Conservation (phyloP, 257 asterid genomes). For the Penstemon davidsonii region DNA sequence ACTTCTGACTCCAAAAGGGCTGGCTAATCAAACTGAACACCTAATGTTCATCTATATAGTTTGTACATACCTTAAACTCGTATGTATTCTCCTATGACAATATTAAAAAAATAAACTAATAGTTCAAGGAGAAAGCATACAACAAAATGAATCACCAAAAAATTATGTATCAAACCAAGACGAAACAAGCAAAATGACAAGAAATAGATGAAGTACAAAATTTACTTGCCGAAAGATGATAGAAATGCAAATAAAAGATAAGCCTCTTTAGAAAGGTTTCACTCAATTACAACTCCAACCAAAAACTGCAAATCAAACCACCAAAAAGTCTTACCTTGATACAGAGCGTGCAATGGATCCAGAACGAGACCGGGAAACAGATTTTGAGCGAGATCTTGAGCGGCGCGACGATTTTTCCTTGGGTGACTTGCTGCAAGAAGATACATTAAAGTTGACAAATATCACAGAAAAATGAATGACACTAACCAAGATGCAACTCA, state of each 20-base stretch:
- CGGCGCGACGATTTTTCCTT: constrained; percentile 69
- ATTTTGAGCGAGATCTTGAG: constrained; percentile 69
- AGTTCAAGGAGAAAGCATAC: background rate
- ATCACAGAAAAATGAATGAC: background rate
- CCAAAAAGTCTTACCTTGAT: constrained; percentile 56
- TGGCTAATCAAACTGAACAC: constrained; percentile 12
- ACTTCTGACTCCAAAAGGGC: background rate
- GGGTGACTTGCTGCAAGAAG: constrained; percentile 81
- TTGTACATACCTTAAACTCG: background rate
- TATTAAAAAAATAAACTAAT: background rate
- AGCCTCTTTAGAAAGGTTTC: background rate
- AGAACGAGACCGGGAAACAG: constrained; percentile 49
- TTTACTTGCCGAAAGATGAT: background rate
- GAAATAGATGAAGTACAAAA: background rate
- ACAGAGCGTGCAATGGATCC: constrained; percentile 55
- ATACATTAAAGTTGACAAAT: constrained; percentile 20
- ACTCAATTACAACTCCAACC: background rate
- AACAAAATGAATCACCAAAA: background rate
- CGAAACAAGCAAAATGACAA: background rate
- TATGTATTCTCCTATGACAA: background rate
- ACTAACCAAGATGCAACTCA: constrained; percentile 5
- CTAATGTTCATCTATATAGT: constrained; percentile 14
- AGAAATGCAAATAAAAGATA: background rate
- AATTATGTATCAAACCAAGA: background rate
- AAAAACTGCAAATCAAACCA: constrained; percentile 13